Percentiles rank a stretch among this genome's conserved stretches.
Evolutionary conservation across 2,329 filamentous ascomycete species (phyloP).

Genomic region (Microsporum canis): DNA sequence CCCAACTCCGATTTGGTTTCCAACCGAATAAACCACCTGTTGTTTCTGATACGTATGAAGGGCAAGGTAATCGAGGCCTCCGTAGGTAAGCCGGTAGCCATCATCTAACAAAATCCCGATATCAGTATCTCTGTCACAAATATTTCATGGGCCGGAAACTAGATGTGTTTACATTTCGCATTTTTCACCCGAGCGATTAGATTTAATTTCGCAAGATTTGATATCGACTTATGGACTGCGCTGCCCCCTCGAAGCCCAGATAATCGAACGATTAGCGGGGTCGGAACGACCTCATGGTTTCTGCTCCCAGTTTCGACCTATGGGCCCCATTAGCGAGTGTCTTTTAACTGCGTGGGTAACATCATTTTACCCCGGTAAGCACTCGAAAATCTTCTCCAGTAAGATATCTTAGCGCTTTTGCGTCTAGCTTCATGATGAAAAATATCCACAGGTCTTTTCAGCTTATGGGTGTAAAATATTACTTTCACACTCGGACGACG

Average conservation of each 20-base stretch:
- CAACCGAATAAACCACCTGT: slow-evolving; percentile 77
- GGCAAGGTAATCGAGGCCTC: slow-evolving; percentile 93
- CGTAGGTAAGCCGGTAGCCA: slow-evolving; percentile 91
- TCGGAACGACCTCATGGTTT: slow-evolving; percentile 95
- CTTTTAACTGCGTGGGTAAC: background rate
- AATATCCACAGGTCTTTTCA: background rate
- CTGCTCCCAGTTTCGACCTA: slow-evolving; percentile 88
- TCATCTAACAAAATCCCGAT: slow-evolving; percentile 47
- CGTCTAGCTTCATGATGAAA: slow-evolving; percentile 78
- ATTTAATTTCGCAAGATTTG: slow-evolving; percentile 78
- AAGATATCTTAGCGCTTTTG: slow-evolving; percentile 85
- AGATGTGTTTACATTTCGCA: slow-evolving; percentile 53
- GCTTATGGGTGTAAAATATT: background rate
- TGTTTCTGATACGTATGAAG: slow-evolving; percentile 76
- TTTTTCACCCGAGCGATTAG: slow-evolving; percentile 90
- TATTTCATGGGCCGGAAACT: background rate
- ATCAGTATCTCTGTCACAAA: slow-evolving; percentile 2
- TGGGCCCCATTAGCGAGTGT: background rate
- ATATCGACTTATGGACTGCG: slow-evolving; percentile 78
- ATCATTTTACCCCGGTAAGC: slow-evolving; percentile 63
- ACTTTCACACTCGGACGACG: background rate
- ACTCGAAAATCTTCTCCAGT: slow-evolving; percentile 90
- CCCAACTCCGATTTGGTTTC: slow-evolving; percentile 86
- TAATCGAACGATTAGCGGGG: slow-evolving; percentile 71
- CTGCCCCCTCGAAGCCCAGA: slow-evolving; percentile 66